Conservation (phyloP, 176 grass and related monocot genomes). For the Guadua angustifolia region DNA sequence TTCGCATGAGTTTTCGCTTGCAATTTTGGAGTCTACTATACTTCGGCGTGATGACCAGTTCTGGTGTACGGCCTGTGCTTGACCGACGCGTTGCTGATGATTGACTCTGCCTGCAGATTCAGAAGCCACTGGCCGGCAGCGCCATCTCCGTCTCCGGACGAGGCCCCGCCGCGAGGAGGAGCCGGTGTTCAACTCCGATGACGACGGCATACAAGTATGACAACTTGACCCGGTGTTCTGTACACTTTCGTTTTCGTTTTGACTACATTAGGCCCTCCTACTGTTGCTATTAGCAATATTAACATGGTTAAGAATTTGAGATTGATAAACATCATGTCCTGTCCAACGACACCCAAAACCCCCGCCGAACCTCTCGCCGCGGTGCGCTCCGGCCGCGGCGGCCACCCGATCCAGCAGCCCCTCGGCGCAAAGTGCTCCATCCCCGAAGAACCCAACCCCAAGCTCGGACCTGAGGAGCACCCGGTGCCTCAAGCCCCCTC, state of each 20-base stretch:
- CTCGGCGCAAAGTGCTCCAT: too few relatives aligned
- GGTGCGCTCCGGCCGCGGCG: too few relatives aligned
- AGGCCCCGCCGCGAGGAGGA: constrained; percentile 10
- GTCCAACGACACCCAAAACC: too few relatives aligned
- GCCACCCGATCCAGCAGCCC: too few relatives aligned
- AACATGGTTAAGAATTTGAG: not conserved
- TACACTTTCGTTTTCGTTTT: not conserved
- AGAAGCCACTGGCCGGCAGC: not conserved
- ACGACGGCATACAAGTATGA: constrained; percentile 43
- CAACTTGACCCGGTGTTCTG: not conserved
- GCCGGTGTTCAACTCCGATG: constrained; percentile 6
- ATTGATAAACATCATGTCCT: too few relatives aligned
- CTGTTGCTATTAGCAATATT: not conserved
- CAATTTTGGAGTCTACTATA: not conserved
- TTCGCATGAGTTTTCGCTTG: not conserved
- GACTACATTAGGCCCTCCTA: not conserved
- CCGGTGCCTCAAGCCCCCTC: too few relatives aligned
- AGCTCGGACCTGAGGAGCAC: too few relatives aligned
- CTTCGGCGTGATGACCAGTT: not conserved
- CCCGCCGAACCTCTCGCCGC: too few relatives aligned
- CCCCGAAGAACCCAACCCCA: too few relatives aligned
- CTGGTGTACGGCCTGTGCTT: not conserved
- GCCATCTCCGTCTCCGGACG: not conserved
- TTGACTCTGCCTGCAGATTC: constrained; percentile 39
- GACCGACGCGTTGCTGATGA: too few relatives aligned